Conservation (phyloP, 495 filamentous ascomycete genomes). For the Podospora comata region DNA sequence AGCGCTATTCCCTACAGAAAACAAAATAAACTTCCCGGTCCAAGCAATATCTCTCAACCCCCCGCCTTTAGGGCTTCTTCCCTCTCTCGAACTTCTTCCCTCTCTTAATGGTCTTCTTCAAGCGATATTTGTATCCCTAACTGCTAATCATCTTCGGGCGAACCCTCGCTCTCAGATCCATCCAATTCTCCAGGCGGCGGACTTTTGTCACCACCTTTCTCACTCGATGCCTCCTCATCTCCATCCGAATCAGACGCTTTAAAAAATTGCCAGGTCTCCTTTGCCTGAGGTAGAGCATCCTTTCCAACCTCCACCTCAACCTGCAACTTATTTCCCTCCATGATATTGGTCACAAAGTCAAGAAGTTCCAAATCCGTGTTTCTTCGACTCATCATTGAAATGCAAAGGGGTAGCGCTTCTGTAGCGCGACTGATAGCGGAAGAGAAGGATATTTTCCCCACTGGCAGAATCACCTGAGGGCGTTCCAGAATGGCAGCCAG, state of each 20-base stretch:
- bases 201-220: too few relatives aligned
- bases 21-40: too few relatives aligned
- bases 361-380: background rate
- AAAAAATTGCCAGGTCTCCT: background rate
- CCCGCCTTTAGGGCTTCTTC: too few relatives aligned
- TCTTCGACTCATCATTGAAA: background rate
- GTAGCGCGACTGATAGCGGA: background rate
- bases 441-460: background rate
- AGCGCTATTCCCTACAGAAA: too few relatives aligned
- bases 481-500: background rate
- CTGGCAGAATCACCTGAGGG: background rate
- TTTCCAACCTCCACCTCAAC: background rate
- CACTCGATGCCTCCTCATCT: too few relatives aligned
- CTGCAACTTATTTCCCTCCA: background rate
- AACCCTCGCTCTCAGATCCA: too few relatives aligned
- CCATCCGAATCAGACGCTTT: background rate
- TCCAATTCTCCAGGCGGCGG: too few relatives aligned
- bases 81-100: too few relatives aligned
- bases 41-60: too few relatives aligned
- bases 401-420: background rate
- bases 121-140: too few relatives aligned
- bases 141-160: too few relatives aligned
- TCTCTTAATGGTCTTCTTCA: too few relatives aligned
- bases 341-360: background rate
- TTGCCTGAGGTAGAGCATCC: background rate